Evolutionary conservation across 2,329 filamentous ascomycete species (phyloP).

Genomic region (Botrytis tulipae): DNA sequence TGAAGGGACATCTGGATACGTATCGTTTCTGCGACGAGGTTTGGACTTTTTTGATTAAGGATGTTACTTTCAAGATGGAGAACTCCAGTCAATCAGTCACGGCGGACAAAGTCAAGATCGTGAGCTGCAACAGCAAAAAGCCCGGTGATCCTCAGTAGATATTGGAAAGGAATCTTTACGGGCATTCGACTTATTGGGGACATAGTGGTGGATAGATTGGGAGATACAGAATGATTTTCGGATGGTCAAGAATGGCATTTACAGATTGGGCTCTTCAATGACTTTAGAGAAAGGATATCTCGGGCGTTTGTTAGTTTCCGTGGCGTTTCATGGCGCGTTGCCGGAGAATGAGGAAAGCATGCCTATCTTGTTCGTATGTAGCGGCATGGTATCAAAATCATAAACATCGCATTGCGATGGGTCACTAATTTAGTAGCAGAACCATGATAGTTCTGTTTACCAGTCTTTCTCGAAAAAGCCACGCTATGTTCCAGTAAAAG

Average conservation of each 20-base stretch:
- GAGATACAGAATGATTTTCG: background rate
- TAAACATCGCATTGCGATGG: constrained; percentile 8
- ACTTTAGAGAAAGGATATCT: constrained; percentile 10
- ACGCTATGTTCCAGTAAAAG: background rate
- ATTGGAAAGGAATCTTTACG: background rate
- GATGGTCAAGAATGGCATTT: background rate
- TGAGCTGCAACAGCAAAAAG: constrained; percentile 92
- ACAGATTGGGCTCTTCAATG: constrained; percentile 1
- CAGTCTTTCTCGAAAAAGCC: background rate
- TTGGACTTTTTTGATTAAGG: constrained; percentile 99
- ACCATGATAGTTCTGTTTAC: background rate
- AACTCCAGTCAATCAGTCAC: constrained; percentile 65
- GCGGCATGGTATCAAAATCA: background rate
- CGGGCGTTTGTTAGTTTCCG: constrained; percentile 3
- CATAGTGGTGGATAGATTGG: background rate
- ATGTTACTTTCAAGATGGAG: constrained; percentile 98
- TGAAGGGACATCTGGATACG: constrained; percentile 89
- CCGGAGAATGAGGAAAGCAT: constrained; percentile 1
- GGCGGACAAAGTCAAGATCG: constrained; percentile 96
- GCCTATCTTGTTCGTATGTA: background rate
- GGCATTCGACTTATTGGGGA: background rate
- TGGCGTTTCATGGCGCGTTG: constrained; percentile 8
- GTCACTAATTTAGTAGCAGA: constrained; percentile 6
- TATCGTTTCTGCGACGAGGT: constrained; percentile 99
- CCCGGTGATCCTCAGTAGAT: constrained; percentile 53